Base-by-base conservation (phyloP, 306 rosid species). In the Herpetospermum pedunculosum region DNA sequence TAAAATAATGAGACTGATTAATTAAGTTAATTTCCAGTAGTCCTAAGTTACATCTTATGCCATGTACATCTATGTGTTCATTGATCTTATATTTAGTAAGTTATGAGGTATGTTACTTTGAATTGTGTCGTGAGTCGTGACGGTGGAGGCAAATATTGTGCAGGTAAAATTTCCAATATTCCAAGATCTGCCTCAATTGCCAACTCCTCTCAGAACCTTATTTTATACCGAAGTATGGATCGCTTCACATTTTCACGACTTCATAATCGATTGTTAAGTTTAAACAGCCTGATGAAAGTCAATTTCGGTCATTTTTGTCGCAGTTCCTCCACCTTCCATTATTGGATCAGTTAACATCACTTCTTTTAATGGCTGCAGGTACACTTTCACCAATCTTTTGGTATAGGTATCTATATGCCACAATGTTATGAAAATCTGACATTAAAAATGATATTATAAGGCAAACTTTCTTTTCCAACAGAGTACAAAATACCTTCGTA, bases 161-260 rank as follows among this genome's bases (percentile, higher is more conserved):
- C 76, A 84, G 91, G 88, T 83, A 62, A 86, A 87, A 59, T 87
- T 87, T 79, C 91, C 89, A 57, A 67, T 81, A 79, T 87, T 87
- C 75, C 85, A 83, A 70, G 87, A 83, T 69, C 77, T 81, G 80
- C 88, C 88, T 75, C 91, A 75, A 64, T 77, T 84, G 83, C 91
- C 89, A 11, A 34, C 88, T 77, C 91, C 91, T 32, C 59, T 87
- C 49, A 88, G 91, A 72, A 69, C 87, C 76, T 77, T 87, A 9
- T 60, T 59, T 41, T 50, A 75, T 77, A 79, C 83, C 47, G 80
- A 79, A 84, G 91, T 87, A 79, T 83, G 83, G 12, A 43, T 83
- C 37, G n/a, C 35, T 55, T 44, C 30, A 47, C 32, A 10, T 54
- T 37, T 67, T 65, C 64, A 38, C 28, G 41, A 4, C 34, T 46